Conservation (phyloP, 2,329 filamentous ascomycete species). For the Epichloe sylvatica region DNA sequence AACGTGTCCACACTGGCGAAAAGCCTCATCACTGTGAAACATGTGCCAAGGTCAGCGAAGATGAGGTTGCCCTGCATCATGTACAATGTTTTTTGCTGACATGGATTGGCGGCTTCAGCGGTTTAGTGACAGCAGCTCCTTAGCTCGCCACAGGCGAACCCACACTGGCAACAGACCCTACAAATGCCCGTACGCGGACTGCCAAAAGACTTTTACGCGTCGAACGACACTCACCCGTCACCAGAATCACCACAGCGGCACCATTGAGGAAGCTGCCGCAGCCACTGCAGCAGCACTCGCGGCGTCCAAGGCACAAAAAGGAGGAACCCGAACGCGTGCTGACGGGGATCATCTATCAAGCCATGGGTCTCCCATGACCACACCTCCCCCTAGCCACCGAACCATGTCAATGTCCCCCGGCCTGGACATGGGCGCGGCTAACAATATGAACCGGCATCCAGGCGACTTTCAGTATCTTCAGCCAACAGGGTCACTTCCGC, state of each 20-base stretch:
- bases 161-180: conserved; percentile 93
- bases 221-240: conserved; percentile 90
- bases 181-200: conserved; percentile 94
- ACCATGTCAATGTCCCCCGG: conserved; percentile 67
- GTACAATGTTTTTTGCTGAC: neutral
- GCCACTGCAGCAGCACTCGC: conserved; percentile 79
- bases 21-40: conserved; percentile 97
- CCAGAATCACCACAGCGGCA: conserved; percentile 90
- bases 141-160: conserved; percentile 85
- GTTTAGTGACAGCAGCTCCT: conserved; percentile 91
- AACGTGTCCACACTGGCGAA: conserved; percentile 90
- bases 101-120: conserved; percentile 40
- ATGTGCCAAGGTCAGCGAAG: conserved; percentile 69
- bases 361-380: conserved; percentile 61
- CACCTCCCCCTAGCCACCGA: conserved; percentile 76
- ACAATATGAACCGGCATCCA: conserved; percentile 50
- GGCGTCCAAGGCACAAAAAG: conserved; percentile 26
- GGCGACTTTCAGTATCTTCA: conserved; percentile 58
- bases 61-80: neutral
- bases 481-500: conserved; percentile 63
- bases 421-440: conserved; percentile 55
- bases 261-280: conserved; percentile 81
- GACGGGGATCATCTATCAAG: conserved; percentile 59
- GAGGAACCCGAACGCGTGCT: conserved; percentile 40
- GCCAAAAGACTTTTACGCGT: conserved; percentile 95